Evolutionary conservation across 2,329 filamentous ascomycete genomes (phyloP).

Genomic region (Triangularia setosa): DNA sequence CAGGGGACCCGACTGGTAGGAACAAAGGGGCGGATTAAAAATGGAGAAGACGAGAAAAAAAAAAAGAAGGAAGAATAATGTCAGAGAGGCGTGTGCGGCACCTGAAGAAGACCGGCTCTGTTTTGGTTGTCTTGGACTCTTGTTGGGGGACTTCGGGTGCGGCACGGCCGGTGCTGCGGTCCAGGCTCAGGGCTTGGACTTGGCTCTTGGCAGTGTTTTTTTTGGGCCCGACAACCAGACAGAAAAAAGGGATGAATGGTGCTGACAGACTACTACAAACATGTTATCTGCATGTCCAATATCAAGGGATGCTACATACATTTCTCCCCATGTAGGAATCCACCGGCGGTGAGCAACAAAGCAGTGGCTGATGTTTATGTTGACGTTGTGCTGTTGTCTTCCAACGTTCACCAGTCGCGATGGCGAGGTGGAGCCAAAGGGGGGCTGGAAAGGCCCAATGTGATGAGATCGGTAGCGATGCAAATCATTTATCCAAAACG

Average conservation of each 20-base stretch:
- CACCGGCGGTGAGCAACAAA: background rate
- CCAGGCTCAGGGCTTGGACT: background rate
- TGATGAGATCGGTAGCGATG: background rate
- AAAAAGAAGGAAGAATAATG: background rate
- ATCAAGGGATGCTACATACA: background rate
- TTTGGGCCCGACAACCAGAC: background rate
- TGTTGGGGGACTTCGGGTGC: conserved; percentile 2
- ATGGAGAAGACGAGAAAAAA: background rate
- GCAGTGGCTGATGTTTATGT: background rate
- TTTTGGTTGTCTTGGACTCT: conserved; percentile 3
- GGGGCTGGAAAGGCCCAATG: background rate
- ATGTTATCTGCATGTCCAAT: no score
- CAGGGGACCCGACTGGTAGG: background rate
- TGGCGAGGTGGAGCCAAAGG: background rate
- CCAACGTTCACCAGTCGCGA: background rate
- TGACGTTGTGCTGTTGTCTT: background rate
- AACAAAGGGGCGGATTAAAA: background rate
- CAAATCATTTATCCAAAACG: background rate
- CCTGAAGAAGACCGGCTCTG: conserved; percentile 1
- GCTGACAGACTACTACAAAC: no score
- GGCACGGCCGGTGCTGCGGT: conserved; percentile 2
- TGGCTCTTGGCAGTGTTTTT: background rate
- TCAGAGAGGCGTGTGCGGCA: conserved; percentile 3
- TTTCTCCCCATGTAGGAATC: background rate
- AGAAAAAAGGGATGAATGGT: background rate